Conservation (phyloP, 176 grass and related monocot species). For the Avena sativa region DNA sequence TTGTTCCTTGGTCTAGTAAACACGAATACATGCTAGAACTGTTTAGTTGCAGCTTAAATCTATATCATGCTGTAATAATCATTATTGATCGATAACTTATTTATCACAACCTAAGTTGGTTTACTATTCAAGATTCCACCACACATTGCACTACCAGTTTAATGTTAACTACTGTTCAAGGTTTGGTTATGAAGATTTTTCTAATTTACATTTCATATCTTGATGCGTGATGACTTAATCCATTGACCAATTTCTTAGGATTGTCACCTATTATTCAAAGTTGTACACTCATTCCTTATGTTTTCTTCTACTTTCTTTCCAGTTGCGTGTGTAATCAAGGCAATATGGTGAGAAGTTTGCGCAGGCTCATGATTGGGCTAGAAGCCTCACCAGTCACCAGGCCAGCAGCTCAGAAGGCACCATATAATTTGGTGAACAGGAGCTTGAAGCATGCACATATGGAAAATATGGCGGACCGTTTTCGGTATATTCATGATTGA, state of each 20-base stretch:
- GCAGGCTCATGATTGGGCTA: constrained; percentile 20
- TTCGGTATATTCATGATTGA: constrained; percentile 5
- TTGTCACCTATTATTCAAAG: neutral
- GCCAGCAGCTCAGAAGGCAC: constrained; percentile 35
- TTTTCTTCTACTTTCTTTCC: constrained; percentile 40
- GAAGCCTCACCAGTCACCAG: constrained; percentile 10
- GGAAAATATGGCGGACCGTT: constrained; percentile 19
- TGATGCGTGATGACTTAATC: neutral
- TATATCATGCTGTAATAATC: neutral
- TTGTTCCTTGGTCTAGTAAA: constrained; percentile 14
- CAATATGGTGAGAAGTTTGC: constrained; percentile 48
- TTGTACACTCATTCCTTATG: constrained; percentile 8
- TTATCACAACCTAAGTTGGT: neutral
- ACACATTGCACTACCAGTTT: neutral
- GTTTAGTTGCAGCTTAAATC: neutral
- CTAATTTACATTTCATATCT: neutral
- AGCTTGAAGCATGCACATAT: constrained; percentile 27
- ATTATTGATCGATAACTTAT: neutral
- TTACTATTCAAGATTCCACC: neutral
- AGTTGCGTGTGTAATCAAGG: constrained; percentile 51
- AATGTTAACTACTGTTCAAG: neutral
- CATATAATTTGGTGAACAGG: constrained; percentile 7
- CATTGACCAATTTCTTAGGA: neutral
- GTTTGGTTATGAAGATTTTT: neutral
- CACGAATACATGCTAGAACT: neutral